phyloP scores from a whole-genome alignment of 2,329 filamentous ascomycete species.

The Microthyrium microscopicum region DNA sequence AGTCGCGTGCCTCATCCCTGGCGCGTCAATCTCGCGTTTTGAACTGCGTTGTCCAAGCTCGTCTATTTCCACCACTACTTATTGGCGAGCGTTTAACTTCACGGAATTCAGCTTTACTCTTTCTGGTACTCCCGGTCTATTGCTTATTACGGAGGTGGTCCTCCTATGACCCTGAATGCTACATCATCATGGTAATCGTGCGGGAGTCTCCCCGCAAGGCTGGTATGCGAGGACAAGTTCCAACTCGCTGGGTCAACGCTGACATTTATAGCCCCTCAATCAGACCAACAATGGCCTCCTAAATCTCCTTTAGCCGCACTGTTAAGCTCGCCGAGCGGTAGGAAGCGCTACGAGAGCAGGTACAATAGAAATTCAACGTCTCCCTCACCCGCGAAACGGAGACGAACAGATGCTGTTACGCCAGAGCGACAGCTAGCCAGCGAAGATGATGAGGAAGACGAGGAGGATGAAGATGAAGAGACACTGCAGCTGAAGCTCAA shows the following conservation, averaged over 20 bases:
- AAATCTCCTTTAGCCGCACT: conserved; percentile 45
- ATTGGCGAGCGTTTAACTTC: no score
- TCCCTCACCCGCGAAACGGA: conserved; percentile 41
- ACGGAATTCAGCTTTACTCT: no score
- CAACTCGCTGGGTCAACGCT: neutral
- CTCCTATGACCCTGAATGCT: no score
- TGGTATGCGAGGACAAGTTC: conserved; percentile 13
- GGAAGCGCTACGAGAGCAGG: conserved; percentile 18
- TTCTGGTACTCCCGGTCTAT: no score
- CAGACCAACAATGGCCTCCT: conserved; percentile 40
- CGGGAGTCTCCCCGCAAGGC: conserved; percentile 30
- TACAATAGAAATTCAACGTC: conserved; percentile 11
- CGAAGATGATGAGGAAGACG: conserved; percentile 39
- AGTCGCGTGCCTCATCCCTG: no score
- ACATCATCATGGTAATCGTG: conserved; percentile 25
- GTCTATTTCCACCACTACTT: no score
- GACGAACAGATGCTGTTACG: conserved; percentile 13
- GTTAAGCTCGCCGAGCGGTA: conserved; percentile 58
- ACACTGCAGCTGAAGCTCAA: conserved; percentile 71
- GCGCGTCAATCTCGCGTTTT: no score
- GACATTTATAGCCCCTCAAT: conserved; percentile 16
- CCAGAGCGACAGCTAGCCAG: conserved; percentile 13
- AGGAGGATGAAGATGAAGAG: conserved; percentile 65
- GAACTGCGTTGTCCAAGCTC: no score
- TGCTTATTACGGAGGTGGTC: no score